phyloP scores from a whole-genome alignment of 2,329 filamentous ascomycete genomes.

The Elsinoe necatrix region DNA sequence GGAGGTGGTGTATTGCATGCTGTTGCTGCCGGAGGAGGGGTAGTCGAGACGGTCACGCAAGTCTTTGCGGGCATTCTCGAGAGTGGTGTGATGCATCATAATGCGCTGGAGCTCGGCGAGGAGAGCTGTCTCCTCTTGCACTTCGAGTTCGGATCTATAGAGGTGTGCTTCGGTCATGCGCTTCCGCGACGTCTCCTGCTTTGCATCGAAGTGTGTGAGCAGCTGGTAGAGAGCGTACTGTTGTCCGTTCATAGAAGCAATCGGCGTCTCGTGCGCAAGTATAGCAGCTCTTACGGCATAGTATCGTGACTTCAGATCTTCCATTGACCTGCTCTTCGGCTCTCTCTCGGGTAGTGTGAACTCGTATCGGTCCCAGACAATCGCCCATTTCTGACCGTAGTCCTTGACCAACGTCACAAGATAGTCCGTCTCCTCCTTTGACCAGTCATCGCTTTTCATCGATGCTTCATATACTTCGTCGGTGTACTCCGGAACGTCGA shows the following conservation, averaged over 20 bases:
- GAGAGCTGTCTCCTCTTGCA: conserved; percentile 82
- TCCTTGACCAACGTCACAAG: conserved; percentile 65
- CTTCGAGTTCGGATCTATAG: conserved; percentile 73
- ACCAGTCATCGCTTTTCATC: conserved; percentile 70
- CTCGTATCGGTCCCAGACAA: conserved; percentile 90
- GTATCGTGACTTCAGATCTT: conserved; percentile 85
- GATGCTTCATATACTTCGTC: conserved; percentile 77
- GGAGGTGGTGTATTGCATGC: conserved; percentile 63
- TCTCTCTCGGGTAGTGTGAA: conserved; percentile 41
- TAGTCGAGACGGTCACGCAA: conserved; percentile 81
- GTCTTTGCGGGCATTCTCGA: conserved; percentile 81
- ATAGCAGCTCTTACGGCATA: conserved; percentile 78
- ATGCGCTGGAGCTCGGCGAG: conserved; percentile 89
- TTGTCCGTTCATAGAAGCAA: conserved; percentile 75
- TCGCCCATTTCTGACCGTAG: conserved; percentile 80
- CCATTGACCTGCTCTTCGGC: conserved; percentile 58
- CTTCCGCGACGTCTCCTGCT: conserved; percentile 72
- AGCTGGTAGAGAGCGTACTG: conserved; percentile 78
- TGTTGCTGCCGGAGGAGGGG: conserved; percentile 60
- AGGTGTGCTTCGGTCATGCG: conserved; percentile 73
- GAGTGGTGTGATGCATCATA: conserved; percentile 71
- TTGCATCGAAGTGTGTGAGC: conserved; percentile 78
- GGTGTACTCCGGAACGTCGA: conserved; percentile 71
- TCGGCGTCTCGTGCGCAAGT: conserved; percentile 70
- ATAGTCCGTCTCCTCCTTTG: conserved; percentile 89